Evolutionary conservation across 2,329 filamentous ascomycete species (phyloP), one percentile per base, ranked within the genome.

Genomic region (Hypomyces rosellus): DNA sequence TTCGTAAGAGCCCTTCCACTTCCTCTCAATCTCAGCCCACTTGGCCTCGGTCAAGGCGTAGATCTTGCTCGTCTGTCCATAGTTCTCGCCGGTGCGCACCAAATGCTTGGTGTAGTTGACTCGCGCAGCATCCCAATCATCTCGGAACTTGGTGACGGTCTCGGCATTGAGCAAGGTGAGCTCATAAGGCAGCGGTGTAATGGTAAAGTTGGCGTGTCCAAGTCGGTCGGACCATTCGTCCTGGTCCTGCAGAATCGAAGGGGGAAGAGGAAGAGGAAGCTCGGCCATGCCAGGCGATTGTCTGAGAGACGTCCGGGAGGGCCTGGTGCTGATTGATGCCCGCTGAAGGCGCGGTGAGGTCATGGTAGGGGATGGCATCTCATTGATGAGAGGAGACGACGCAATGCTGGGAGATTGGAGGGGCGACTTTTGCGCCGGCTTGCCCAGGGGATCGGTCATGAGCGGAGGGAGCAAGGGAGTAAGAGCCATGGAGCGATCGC

Each of bases 121-220:
- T 45, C 89, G 81, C 25, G 92, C 92, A 34, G 81, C 71, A 59
- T 92, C 85, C 90, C 91, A 96, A 61, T 95, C 86, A 6, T 80
- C 75, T 46, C 86, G 82, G 46, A 96, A 75, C 61, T 82, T 78
- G 34, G 78, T 78, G 22, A 81, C 68, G 1, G 73, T 65, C 4
- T 79, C 75, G 9, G 84, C 63, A 56, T 86, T 82, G 55, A 81
- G 80, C 3, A 64, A 63, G 14, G 82, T 77, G 0, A 89, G 85
- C 8, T 80, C 68, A 62, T 96, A 96, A 0, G 91, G 92, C 64
- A 85, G 81, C 0, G 91, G 91, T 18, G 81, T 73, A 59, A 97
- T 95, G 60, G 81, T 91, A 66, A 95, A 96, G 71, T 97, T 96
- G 56, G 91, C 91, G 65, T 97, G 91, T 25, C 92, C 92, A 13